Evolutionary conservation across 2,329 filamentous ascomycete species (phyloP), one percentile per base, ranked within the genome.

Genomic region (Simplicillium aogashimaense): DNA sequence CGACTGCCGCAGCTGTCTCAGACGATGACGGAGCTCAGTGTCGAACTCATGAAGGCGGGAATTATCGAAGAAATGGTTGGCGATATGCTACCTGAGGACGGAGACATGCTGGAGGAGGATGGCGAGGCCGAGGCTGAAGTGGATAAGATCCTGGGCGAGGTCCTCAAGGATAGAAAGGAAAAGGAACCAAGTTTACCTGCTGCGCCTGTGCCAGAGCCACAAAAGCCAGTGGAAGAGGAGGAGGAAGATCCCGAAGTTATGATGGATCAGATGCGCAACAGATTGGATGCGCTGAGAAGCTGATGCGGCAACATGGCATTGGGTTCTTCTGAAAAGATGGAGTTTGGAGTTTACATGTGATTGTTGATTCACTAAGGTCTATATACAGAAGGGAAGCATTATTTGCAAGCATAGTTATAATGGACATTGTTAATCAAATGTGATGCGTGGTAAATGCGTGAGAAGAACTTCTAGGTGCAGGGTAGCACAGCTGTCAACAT

Each of bases 11-110:
- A 95, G 49, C 69, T 97, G 45, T 86, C 83, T 15, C 80, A 76
- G 12, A 95, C 89, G 8, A 97, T 97, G 90, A 73, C 80, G 47
- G 86, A 94, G 60, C 68, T 97, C 37, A 83, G 81, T 53, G 73
- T 82, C 43, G 92, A 97, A 70, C 65, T 97, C 50, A 84, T 95
- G 61, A 94, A 88, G 67, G 90, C 92, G 3, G 92, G 90, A 13
- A 90, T 98, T 49, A 94, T 97, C 45, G 90, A 97, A 69, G 92
- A 98, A 67, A 95, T 97, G 85, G 80, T 94, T 4, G 85, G 82
- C 36, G 90, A 97, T 58, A 80, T 74, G 34, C 66, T 97, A 48
- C 86, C 88, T n/a, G 75, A 81, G 48, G 81, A 88, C 42, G 64
- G 81, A 38, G 67, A 86, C 50, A 69, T 77, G 39, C 76, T 86